Evolutionary conservation across 306 rosid species (phyloP).

Genomic region (Trifolium subterraneum): DNA sequence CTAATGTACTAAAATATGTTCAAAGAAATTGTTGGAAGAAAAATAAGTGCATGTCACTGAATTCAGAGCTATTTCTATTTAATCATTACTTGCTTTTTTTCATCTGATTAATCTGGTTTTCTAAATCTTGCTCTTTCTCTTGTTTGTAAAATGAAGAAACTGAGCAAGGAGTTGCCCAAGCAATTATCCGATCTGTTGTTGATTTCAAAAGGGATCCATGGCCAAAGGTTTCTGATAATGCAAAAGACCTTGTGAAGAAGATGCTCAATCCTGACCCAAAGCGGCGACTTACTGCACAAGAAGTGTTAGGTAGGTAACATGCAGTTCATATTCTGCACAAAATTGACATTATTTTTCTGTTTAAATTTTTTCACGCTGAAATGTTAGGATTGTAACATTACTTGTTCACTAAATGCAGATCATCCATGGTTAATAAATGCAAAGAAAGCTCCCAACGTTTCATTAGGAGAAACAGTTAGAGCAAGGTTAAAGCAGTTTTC

Average conservation of each 20-base stretch:
- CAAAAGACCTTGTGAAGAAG: conserved; percentile 94
- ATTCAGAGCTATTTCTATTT: conserved; percentile 2
- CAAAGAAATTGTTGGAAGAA: conserved; percentile 8
- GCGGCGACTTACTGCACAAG: conserved; percentile 81
- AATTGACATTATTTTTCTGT: conserved; percentile 8
- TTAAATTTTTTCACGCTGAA: conserved; percentile 21
- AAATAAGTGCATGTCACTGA: conserved; percentile 1
- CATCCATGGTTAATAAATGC: conserved; percentile 95
- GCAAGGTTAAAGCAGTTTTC: conserved; percentile 97
- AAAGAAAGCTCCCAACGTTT: conserved; percentile 92
- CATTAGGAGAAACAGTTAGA: conserved; percentile 89
- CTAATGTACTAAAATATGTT: conserved; percentile 10
- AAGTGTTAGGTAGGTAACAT: conserved; percentile 87
- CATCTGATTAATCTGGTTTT: conserved; percentile 22
- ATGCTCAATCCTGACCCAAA: conserved; percentile 95
- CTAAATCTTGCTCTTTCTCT: conserved; percentile 43
- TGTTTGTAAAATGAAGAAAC: conserved; percentile 70
- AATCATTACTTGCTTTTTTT: background rate
- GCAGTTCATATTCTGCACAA: conserved; percentile 18
- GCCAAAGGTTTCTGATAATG: conserved; percentile 96
- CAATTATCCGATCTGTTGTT: conserved; percentile 84
- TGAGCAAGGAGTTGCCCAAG: conserved; percentile 99
- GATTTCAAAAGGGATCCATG: conserved; percentile 97
- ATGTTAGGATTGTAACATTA: conserved; percentile 14
- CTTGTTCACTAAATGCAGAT: conserved; percentile 63